Base-by-base conservation (phyloP, 139 green algal species). In the Mesotaenium endlicherianum region DNA sequence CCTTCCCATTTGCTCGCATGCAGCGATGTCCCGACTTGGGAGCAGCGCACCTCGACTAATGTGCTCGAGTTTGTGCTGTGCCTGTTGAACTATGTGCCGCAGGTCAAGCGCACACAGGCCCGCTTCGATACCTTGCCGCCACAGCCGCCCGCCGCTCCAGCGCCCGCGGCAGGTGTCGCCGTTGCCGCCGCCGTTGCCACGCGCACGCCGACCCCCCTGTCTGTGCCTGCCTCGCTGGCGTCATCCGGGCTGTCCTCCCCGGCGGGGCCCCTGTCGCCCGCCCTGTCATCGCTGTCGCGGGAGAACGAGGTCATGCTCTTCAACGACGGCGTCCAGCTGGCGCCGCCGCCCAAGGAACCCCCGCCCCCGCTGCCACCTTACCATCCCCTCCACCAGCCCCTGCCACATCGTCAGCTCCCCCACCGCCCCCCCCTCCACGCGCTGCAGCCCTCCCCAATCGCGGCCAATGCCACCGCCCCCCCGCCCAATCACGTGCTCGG, bases 51-150 rank as follows among this genome's bases (percentile, higher is more conserved):
- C 50, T 64, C 26, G 50, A 34, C 50, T 34, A 20, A 64, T 26
- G 26, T 64, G 20, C 50, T 64, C 20, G 50, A 26, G n/a, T n/a
- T n/a, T n/a, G n/a, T n/a, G n/a, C n/a, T n/a, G n/a, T n/a, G n/a
- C n/a, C n/a, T 64, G 50, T 20, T 20, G 50, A 64, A 64, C 26
- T 20, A 64, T 26, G 20, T 20, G 34, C 14, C 11, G 11, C 70
- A 78, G 70, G 70, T 78, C 16, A 78, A 78, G 70, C 45, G 70
- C 41, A 31, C 70, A 5, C 70, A 78, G 49, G 70, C 70, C 30
- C 4, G 70, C 34, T 38, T 78, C 34, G 70, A 69, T 49, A 47
- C 70, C 5, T 31, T 31, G 49, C 4, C 45, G 11, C 26, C 5
- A 4, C 70, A 78, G 45, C 16, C 47, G 6, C 30, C 39, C 4